Evolutionary conservation across 1,284 basidiomycete species (phyloP).

Genomic region (Fomitopsis schrenkii): DNA sequence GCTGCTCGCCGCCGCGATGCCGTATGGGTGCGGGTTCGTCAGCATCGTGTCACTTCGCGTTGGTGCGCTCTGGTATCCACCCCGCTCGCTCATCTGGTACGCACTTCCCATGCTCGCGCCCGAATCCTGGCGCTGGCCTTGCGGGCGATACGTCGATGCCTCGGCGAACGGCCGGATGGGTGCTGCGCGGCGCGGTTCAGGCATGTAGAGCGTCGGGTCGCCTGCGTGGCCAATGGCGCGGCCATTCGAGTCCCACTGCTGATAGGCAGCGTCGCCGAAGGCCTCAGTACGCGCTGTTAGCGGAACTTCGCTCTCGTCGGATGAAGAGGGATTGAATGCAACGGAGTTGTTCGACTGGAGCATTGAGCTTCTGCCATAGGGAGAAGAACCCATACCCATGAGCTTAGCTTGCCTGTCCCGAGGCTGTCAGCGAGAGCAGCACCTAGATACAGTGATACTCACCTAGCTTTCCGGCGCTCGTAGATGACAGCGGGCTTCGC

Average conservation of each 20-base stretch:
- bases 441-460: constrained; percentile 11
- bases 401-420: constrained; percentile 44
- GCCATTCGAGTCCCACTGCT: constrained; percentile 35
- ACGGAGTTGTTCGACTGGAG: constrained; percentile 25
- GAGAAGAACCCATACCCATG: constrained; percentile 27
- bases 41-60: neutral
- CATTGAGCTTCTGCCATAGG: constrained; percentile 23
- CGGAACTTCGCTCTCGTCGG: constrained; percentile 36
- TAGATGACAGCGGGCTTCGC: constrained; percentile 75
- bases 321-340: constrained; percentile 31
- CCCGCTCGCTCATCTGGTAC: constrained; percentile 4
- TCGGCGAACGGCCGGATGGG: constrained; percentile 3
- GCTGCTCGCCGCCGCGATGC: neutral
- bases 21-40: constrained; percentile 2
- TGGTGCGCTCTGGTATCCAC: neutral
- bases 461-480: constrained; percentile 66
- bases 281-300: constrained; percentile 27
- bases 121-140: constrained; percentile 1
- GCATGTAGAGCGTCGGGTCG: constrained; percentile 9
- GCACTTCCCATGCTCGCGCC: neutral
- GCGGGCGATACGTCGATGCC: constrained; percentile 7
- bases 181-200: constrained; percentile 7
- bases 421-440: neutral
- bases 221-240: constrained; percentile 30
- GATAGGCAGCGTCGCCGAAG: constrained; percentile 18